Percentiles rank a stretch among this genome's conserved stretches.
phyloP scores from a whole-genome alignment of 2,329 filamentous ascomycete genomes.

The Fusarium haematococcum region DNA sequence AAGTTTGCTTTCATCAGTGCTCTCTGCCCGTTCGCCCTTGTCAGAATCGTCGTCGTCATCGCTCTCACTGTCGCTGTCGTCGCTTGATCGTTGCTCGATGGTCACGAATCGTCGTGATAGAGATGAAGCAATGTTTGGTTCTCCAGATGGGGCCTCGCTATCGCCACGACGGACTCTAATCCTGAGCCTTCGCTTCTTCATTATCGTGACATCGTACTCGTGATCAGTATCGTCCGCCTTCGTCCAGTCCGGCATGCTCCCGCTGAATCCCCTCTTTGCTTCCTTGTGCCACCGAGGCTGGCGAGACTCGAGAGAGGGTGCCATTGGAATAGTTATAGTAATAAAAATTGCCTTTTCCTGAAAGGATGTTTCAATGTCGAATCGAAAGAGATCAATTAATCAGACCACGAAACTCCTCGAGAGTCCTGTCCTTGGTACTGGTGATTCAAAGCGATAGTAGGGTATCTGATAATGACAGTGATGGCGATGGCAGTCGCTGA shows the following conservation, averaged over 20 bases:
- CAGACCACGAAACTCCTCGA: conserved; percentile 9
- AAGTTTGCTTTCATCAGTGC: neutral
- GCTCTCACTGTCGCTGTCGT: conserved; percentile 12
- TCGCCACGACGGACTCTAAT: conserved; percentile 19
- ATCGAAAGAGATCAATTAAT: conserved; percentile 6
- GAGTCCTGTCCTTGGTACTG: conserved; percentile 6
- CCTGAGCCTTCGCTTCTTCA: conserved; percentile 25
- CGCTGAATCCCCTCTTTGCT: conserved; percentile 28
- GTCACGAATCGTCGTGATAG: neutral
- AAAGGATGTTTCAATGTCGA: neutral
- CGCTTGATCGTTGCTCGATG: conserved; percentile 3
- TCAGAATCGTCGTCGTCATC: neutral
- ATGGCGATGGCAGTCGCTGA: conserved; percentile 38
- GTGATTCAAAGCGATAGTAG: conserved; percentile 19
- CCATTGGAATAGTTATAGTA: conserved; percentile 21
- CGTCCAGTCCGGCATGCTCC: conserved; percentile 43
- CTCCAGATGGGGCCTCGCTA: conserved; percentile 2
- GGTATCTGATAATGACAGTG: conserved; percentile 28
- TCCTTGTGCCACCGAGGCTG: conserved; percentile 35
- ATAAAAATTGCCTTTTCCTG: conserved; percentile 1
- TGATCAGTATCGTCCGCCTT: conserved; percentile 42
- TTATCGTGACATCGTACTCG: conserved; percentile 31
- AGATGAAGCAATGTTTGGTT: conserved; percentile 18
- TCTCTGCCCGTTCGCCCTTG: neutral
- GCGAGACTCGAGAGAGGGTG: conserved; percentile 17